Evolutionary conservation across 129 eudicot genomes (phyloP).

Genomic region (Centrapalus pauciflorus): DNA sequence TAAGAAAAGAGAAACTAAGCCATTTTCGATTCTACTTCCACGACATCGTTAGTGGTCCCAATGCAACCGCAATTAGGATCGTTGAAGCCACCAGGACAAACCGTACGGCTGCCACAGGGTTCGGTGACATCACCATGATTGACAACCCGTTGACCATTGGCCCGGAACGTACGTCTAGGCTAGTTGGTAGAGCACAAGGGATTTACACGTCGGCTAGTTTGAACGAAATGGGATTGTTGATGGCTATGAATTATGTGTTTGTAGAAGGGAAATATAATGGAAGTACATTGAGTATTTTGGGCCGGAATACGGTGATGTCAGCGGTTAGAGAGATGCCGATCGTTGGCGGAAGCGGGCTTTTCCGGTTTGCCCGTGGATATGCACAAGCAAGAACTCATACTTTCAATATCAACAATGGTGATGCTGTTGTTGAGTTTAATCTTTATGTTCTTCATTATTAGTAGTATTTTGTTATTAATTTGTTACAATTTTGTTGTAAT

Average conservation of each 20-base stretch:
- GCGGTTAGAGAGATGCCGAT: conserved; percentile 47
- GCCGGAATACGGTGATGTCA: conserved; percentile 36
- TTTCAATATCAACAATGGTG: conserved; percentile 24
- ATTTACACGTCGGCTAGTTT: conserved; percentile 34
- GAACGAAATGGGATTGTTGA: conserved; percentile 30
- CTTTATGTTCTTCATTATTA: conserved; percentile 34
- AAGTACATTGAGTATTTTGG: conserved; percentile 40
- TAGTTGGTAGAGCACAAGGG: conserved; percentile 53
- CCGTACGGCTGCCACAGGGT: conserved; percentile 30
- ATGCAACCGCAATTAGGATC: conserved; percentile 25
- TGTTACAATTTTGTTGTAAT: neutral
- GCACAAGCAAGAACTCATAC: conserved; percentile 44
- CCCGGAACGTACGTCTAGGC: conserved; percentile 33
- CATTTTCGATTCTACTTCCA: conserved; percentile 48
- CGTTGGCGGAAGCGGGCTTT: conserved; percentile 57
- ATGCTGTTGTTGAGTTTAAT: conserved; percentile 46
- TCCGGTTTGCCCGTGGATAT: conserved; percentile 50
- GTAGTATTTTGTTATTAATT: neutral
- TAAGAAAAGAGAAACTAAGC: conserved; percentile 36
- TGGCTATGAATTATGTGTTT: conserved; percentile 40
- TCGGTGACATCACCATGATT: conserved; percentile 38
- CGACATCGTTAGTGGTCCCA: conserved; percentile 40
- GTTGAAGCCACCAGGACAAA: conserved; percentile 32
- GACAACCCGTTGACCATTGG: conserved; percentile 49
- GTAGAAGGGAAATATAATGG: conserved; percentile 53